Base-by-base conservation (phyloP, 2,329 filamentous ascomycete genomes). In the Fusarium sp. region DNA sequence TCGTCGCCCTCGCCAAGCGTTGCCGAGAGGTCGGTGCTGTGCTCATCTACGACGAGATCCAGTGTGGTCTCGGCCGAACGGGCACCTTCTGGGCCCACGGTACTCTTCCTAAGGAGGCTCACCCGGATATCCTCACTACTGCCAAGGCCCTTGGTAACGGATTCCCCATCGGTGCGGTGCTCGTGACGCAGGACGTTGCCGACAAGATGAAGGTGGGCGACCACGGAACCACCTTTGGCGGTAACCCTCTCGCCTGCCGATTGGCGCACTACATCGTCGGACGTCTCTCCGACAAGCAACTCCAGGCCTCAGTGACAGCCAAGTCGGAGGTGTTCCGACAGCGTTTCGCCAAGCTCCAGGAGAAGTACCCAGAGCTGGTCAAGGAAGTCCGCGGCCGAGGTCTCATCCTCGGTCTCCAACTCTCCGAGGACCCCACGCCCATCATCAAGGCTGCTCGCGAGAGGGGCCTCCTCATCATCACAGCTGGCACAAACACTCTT, bases 71-170 rank as follows among this genome's bases (percentile, higher is more conserved):
- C 36, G 91, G 92, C 29, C 92, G 97, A 62, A 98, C 97, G 1
- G 97, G 97, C 38, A 89, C 88, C 14, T 88, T 99, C 78, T 99
- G 97, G 97, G 97, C 97, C 0, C 96, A 99, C 80, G 88, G 88
- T 13, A 87, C 88, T 67, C 88, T 97, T 27, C 93, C 94, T 38
- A 86, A 88, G 77, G 92, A 94, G 74, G 95, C 95, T 2, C 97
- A 99, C 81, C 97, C 97, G 8, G 97, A 99, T 79, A 92, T 99
- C 74, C 85, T 99, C 73, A 98, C 96, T 16, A 96, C 94, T 0
- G 97, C 97, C 66, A 99, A 99, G 86, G 97, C 97, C 1, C 91
- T 99, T 3, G 97, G 97, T 18, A 99, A 99, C 80, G 97, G 97
- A 6, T 96, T 98, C 83, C 97, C 97, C 57, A 95, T 99, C 75